A percentile compares a stretch with the other conserved stretches of the same genome.
These are phyloP conservation scores for Theobroma grandiflorum DNA, from an alignment of 441 rosid species.

Conservation along the genomic window DNA sequence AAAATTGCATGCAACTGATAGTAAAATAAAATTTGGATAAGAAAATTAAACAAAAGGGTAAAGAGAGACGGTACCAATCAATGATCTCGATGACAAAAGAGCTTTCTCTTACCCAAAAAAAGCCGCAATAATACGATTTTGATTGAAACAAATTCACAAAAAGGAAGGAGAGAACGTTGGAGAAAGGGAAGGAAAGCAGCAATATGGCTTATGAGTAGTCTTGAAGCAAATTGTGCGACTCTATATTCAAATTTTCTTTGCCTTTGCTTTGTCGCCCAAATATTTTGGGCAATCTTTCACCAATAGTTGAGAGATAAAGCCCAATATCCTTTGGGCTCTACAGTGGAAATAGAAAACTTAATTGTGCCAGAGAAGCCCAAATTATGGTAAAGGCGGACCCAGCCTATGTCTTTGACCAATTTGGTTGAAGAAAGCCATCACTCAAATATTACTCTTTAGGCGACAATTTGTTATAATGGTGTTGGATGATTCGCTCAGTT, in stretches of 20 bases:
- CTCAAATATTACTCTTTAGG: neutral
- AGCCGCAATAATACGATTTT: neutral
- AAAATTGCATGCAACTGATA: neutral
- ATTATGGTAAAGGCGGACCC: no score
- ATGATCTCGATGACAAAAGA: neutral
- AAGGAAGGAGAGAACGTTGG: neutral
- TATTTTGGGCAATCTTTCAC: neutral
- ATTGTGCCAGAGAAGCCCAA: no score
- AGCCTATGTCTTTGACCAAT: neutral
- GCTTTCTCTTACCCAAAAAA: neutral
- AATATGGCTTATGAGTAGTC: neutral
- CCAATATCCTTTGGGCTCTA: no score
- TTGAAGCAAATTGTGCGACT: neutral
- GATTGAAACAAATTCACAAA: neutral
- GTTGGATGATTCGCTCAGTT: no score
- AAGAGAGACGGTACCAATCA: conserved; percentile 16
- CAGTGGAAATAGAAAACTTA: no score
- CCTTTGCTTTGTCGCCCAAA: neutral
- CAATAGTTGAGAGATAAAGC: neutral
- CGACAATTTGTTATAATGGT: neutral
- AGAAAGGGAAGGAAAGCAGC: neutral
- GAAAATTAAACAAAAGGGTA: neutral
- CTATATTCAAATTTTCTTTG: neutral
- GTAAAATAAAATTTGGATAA: neutral
- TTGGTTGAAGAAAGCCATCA: neutral